These are phyloP conservation scores for Mycena vulgaris DNA, from an alignment of 768 basidiomycete genomes.

Conservation along the genomic window DNA sequence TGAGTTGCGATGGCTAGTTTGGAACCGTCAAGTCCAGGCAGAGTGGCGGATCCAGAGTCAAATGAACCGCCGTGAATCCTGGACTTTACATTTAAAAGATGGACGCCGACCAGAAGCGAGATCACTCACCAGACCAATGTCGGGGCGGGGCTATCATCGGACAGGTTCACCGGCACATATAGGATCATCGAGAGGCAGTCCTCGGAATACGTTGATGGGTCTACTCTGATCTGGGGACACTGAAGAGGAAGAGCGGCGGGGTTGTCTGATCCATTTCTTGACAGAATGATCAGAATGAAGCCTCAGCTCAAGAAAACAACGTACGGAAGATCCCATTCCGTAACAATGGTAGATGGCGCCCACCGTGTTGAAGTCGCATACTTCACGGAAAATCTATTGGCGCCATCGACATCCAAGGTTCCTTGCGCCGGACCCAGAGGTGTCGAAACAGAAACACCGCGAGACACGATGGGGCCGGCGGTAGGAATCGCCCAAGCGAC, in stretches of 20 bases:
- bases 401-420: conserved; percentile 61
- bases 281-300: conserved; percentile 26
- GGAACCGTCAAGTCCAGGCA: conserved; percentile 84
- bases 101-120: not conserved
- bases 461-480: not conserved
- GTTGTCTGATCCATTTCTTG: conserved; percentile 67
- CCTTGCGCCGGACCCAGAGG: conserved; percentile 74
- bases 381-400: conserved; percentile 72
- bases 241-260: conserved; percentile 71
- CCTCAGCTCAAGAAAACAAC: conserved; percentile 33
- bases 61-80: conserved; percentile 91
- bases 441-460: conserved; percentile 50
- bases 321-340: conserved; percentile 76
- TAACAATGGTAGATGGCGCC: conserved; percentile 66
- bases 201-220: conserved; percentile 70
- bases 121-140: conserved; percentile 65
- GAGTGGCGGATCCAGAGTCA: conserved; percentile 76
- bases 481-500: conserved; percentile 12
- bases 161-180: conserved; percentile 70
- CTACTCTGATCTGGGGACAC: conserved; percentile 76
- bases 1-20: conserved; percentile 77
- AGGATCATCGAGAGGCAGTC: conserved; percentile 88
- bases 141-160: conserved; percentile 54
- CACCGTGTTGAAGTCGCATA: conserved; percentile 78
- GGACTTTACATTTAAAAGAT: not conserved